These are phyloP conservation scores for Exophiala aquamarina DNA, from an alignment of 2,329 filamentous ascomycete species.

Conservation along the genomic window DNA sequence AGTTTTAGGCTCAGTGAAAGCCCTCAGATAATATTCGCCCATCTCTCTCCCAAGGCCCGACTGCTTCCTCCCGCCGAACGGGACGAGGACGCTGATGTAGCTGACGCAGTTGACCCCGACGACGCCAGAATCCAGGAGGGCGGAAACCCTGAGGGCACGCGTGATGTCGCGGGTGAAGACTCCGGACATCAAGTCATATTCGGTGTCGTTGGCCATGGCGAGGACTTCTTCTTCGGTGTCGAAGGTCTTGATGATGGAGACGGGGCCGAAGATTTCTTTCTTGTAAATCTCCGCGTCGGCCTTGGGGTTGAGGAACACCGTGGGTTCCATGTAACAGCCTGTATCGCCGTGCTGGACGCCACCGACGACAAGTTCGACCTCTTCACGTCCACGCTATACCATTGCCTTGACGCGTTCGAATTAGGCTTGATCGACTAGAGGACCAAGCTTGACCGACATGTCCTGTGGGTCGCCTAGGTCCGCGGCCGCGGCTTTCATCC, in stretches of 20 bases:
- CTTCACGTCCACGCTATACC: slow-evolving; percentile 45
- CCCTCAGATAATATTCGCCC: slow-evolving; percentile 37
- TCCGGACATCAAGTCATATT: slow-evolving; percentile 40
- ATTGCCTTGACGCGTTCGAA: slow-evolving; percentile 44
- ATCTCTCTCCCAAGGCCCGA: slow-evolving; percentile 52
- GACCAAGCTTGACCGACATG: slow-evolving; percentile 50
- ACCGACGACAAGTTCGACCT: slow-evolving; percentile 43
- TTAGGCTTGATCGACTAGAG: slow-evolving; percentile 44
- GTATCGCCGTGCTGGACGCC: slow-evolving; percentile 34
- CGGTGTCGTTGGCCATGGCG: slow-evolving; percentile 38
- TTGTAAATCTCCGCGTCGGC: slow-evolving; percentile 36
- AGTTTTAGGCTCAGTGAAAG: slow-evolving; percentile 16
- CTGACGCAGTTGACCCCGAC: slow-evolving; percentile 49
- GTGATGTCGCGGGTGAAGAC: slow-evolving; percentile 44
- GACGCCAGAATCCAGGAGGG: slow-evolving; percentile 42
- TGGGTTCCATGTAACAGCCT: slow-evolving; percentile 41
- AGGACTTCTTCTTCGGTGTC: slow-evolving; percentile 40
- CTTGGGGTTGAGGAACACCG: slow-evolving; percentile 36
- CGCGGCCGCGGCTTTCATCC: slow-evolving; percentile 50
- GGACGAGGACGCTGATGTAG: slow-evolving; percentile 47
- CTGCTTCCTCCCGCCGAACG: slow-evolving; percentile 45
- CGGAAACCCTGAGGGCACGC: slow-evolving; percentile 40
- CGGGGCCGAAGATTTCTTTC: slow-evolving; percentile 45
- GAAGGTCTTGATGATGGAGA: slow-evolving; percentile 40
- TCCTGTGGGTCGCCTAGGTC: slow-evolving; percentile 66